These are phyloP conservation scores for Suillus luteus DNA, from an alignment of 768 basidiomycete species.

Conservation along the genomic window DNA sequence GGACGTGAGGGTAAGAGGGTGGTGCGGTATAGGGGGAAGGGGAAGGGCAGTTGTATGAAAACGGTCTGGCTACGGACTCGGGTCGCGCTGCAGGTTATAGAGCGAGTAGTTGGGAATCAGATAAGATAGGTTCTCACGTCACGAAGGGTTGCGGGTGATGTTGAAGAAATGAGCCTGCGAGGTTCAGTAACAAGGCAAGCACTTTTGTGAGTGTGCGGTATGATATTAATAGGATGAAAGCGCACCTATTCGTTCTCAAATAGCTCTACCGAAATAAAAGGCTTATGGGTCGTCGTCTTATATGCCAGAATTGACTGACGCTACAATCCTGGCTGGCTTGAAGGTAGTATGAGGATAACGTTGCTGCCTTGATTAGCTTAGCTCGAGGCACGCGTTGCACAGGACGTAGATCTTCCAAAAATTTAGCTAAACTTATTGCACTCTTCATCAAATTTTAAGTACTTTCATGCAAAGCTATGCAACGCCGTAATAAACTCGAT, in stretches of 20 bases:
- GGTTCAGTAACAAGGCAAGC: slow-evolving; percentile 11
- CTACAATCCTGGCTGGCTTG: neutral
- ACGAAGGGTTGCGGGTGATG: slow-evolving; percentile 17
- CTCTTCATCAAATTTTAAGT: slow-evolving; percentile 7
- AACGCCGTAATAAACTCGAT: neutral
- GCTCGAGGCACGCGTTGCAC: slow-evolving; percentile 11
- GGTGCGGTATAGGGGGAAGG: slow-evolving; percentile 8
- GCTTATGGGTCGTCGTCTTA: neutral
- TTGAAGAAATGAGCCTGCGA: slow-evolving; percentile 15
- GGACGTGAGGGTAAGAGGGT: neutral
- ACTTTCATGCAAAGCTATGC: slow-evolving; percentile 1
- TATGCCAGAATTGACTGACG: neutral
- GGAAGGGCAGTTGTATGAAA: slow-evolving; percentile 6
- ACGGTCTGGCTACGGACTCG: neutral
- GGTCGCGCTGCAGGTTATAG: slow-evolving; percentile 11
- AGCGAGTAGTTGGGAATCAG: slow-evolving; percentile 27
- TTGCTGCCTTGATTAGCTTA: slow-evolving; percentile 16
- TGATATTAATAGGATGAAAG: slow-evolving; percentile 12
- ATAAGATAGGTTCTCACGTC: slow-evolving; percentile 38
- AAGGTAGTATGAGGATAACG: slow-evolving; percentile 13
- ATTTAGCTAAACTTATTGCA: slow-evolving; percentile 2
- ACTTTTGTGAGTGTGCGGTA: slow-evolving; percentile 13
- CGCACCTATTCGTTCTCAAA: slow-evolving; percentile 18
- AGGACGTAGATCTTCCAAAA: slow-evolving; percentile 16
- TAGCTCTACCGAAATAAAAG: slow-evolving; percentile 15